Base-by-base conservation (phyloP, 345 rosid species). In the Boechera stricta region DNA sequence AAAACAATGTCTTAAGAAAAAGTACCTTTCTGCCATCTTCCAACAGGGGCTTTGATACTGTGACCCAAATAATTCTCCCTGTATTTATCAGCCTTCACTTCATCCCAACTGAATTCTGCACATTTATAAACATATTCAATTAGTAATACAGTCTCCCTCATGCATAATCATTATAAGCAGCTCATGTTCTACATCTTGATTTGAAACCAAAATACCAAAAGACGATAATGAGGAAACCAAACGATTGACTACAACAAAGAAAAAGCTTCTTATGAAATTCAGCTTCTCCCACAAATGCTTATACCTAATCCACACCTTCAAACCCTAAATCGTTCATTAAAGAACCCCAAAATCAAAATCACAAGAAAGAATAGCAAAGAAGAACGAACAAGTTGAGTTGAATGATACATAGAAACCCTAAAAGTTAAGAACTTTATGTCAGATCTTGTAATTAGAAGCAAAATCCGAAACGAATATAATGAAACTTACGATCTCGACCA, bases 1-100 rank as follows among this genome's bases (percentile, higher is more conserved):
- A 47, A 21, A 47, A 21, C n/a, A n/a, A 39, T 28, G 15, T 28
- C 31, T 5, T 9, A 45, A 13, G n/a, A 73, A 79, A 36, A 16
- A 5, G 7, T 77, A 91, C 98, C 98, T 91, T 91, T 95, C 76
- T 92, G 98, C 97, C 98, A 95, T 85, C 98, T 85, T 61, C 98
- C 98, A 77, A 92, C 97, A 57, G 98, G 92, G 4, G 98, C 98
- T 83, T 90, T 92, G 81, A 94, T 12, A 73, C 98, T 94, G 77
- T 94, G 97, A 75, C 99, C 98, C 36, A 91, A 79, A 82, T 88
- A 95, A 78, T 95, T 95, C 90, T 95, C 99, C 24, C 97, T 79
- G 74, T 91, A 89, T 74, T 93, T 93, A 77, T 93, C 98, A 33
- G 77, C 96, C 82, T 91, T 93, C 55, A 93, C 98, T 44, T 93